Percentiles rank a stretch among this genome's conserved stretches.
Evolutionary conservation across 345 rosid genomes (phyloP).

Genomic region (Linum tenue): DNA sequence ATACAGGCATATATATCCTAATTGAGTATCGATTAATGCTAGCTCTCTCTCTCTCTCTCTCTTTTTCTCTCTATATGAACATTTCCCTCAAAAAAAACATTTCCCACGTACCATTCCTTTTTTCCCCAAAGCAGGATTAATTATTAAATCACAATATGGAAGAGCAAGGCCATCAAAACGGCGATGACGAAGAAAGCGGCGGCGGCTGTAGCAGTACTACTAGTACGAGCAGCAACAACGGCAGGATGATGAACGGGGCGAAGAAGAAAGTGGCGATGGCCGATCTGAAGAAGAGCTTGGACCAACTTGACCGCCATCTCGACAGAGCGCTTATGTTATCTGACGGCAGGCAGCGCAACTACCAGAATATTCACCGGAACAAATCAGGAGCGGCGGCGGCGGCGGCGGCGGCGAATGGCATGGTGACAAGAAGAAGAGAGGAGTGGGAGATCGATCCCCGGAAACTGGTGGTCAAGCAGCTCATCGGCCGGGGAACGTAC

Average conservation of each 20-base stretch:
- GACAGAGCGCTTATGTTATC: not conserved
- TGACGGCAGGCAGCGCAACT: not conserved
- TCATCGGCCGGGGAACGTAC: not conserved
- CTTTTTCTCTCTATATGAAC: too few species aligned
- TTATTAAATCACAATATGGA: too few species aligned
- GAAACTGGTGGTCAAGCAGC: not conserved
- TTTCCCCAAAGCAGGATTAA: too few species aligned
- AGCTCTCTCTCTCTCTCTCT: too few species aligned
- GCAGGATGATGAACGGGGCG: not conserved
- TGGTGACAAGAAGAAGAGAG: not conserved
- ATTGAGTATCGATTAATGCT: too few species aligned
- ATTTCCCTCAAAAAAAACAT: too few species aligned
- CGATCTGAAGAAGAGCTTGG: not conserved
- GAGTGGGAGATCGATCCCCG: slow-evolving; percentile 3
- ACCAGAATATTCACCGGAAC: too few species aligned
- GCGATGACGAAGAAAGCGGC: not conserved
- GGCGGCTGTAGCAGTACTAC: not conserved
- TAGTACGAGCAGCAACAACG: not conserved
- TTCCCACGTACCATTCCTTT: too few species aligned
- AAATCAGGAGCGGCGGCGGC: not conserved
- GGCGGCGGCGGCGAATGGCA: not conserved
- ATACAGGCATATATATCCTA: too few species aligned
- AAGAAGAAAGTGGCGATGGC: not conserved
- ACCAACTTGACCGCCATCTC: not conserved
- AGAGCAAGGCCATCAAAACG: not conserved